These are phyloP conservation scores for Pseudocercospora fijiensis DNA, from an alignment of 2,329 filamentous ascomycete genomes.

Conservation along the genomic window DNA sequence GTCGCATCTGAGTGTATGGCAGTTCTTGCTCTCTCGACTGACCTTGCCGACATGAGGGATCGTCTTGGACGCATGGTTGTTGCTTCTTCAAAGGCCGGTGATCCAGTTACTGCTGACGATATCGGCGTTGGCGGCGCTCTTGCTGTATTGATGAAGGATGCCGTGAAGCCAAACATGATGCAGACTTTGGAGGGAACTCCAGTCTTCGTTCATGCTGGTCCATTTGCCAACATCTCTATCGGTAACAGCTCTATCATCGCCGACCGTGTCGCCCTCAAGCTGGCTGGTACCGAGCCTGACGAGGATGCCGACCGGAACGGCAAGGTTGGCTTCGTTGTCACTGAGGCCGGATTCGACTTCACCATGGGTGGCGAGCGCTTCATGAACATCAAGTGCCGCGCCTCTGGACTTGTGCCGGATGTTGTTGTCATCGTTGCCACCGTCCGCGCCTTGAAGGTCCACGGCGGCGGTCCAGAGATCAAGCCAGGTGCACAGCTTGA, in stretches of 20 bases:
- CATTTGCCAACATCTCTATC: conserved; percentile 98
- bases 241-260: conserved; percentile 94
- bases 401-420: conserved; percentile 87
- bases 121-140: conserved; percentile 89
- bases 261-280: conserved; percentile 92
- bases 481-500: conserved; percentile 80
- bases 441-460: conserved; percentile 91
- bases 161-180: conserved; percentile 99
- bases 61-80: conserved; percentile 94
- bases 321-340: conserved; percentile 90
- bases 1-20: conserved; percentile 99
- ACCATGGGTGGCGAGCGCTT: conserved; percentile 99
- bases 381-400: conserved; percentile 99
- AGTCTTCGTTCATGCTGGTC: conserved; percentile 94
- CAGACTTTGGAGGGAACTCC: conserved; percentile 96
- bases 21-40: conserved; percentile 88
- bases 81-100: conserved; percentile 77
- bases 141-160: conserved; percentile 93
- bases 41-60: conserved; percentile 84
- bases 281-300: conserved; percentile 88
- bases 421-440: conserved; percentile 94
- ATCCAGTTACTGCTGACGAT: conserved; percentile 94
- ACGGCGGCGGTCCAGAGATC: conserved; percentile 94
- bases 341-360: conserved; percentile 97
- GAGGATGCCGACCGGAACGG: conserved; percentile 67